Conservation (phyloP, 164 flowering plant species). For the Vitis vinifera region ASM3070453v1 NC_081817.1:23878501-23879000, state of each 20-base stretch:
- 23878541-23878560: conserved; percentile 5
- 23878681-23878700: conserved; percentile 10
- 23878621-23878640: conserved; percentile 11
- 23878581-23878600: conserved; percentile 4
- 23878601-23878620: background rate
- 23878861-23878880: conserved; percentile 14
- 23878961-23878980: conserved; percentile 10
- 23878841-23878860: background rate
- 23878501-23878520: too few species aligned
- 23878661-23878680: conserved; percentile 26
- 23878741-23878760: conserved; percentile 15
- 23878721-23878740: conserved; percentile 16
- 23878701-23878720: conserved; percentile 5
- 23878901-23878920: conserved; percentile 2
- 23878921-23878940: background rate
- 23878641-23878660: conserved; percentile 22
- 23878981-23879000: background rate
- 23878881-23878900: conserved; percentile 30
- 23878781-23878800: background rate
- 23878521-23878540: too few species aligned
- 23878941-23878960: conserved; percentile 4
- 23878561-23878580: conserved; percentile 24
- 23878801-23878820: background rate
- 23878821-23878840: conserved; percentile 6
- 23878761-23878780: background rate